Evolutionary conservation across 306 rosid species (phyloP).

Genomic region (Cyclanthera cordifolia): DNA sequence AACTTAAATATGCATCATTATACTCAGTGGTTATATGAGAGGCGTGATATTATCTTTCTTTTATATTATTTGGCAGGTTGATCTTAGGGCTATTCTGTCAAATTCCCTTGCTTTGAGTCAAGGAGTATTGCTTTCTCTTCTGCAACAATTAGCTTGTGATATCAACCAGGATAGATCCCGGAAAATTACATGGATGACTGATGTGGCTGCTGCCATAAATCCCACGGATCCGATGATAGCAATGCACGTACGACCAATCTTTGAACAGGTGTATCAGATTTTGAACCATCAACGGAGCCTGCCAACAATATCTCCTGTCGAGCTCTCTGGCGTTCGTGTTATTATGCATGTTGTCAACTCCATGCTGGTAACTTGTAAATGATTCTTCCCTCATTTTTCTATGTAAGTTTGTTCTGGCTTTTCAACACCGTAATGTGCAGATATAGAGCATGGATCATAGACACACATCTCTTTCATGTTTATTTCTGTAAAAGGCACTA

Average conservation of each 20-base stretch:
- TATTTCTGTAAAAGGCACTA: constrained; percentile 16
- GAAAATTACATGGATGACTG: constrained; percentile 79
- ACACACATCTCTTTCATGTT: constrained; percentile 17
- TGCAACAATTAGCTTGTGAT: constrained; percentile 91
- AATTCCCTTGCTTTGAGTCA: constrained; percentile 84
- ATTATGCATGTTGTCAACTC: constrained; percentile 90
- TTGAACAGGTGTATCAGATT: constrained; percentile 88
- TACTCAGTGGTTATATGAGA: not conserved
- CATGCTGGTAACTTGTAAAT: constrained; percentile 77
- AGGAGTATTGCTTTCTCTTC: constrained; percentile 85
- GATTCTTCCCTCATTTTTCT: constrained; percentile 12
- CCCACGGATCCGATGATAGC: constrained; percentile 57
- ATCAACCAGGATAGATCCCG: constrained; percentile 48
- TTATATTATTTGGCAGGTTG: constrained; percentile 44
- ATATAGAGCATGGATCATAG: constrained; percentile 17
- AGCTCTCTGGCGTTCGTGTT: constrained; percentile 51
- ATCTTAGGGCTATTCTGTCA: constrained; percentile 50
- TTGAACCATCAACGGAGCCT: constrained; percentile 75
- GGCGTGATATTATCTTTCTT: not conserved
- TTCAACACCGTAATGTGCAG: constrained; percentile 14
- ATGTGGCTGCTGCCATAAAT: constrained; percentile 54
- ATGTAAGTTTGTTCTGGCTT: constrained; percentile 12
- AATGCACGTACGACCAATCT: constrained; percentile 64
- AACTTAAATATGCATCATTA: too few species aligned
- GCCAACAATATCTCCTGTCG: constrained; percentile 40